Base-by-base conservation (phyloP, 345 rosid genomes). In the Eutrema heterophyllum region DNA sequence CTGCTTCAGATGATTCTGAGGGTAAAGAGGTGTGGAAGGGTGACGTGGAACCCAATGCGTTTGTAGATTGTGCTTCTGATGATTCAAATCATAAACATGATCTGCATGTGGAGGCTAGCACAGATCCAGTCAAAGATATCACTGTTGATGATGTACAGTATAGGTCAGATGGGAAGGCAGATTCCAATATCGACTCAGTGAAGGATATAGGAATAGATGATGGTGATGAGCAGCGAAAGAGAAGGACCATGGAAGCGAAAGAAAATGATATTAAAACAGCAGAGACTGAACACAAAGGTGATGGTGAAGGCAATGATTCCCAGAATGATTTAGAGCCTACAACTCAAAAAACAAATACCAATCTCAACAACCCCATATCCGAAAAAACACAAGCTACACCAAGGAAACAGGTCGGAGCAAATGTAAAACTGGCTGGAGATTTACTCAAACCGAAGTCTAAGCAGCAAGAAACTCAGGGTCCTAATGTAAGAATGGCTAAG, bases 131-230 rank as follows among this genome's bases (percentile, higher is more conserved):
- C 58, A 95, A 95, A 79, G 99, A 95, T 80, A 95, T 95, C 61
- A 84, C 87, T 45, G 90, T 95, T 52, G 99, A 90, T 85, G 98
- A 89, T 86, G 98, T 89, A 70, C 89, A 84, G 78, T 92, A 89
- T 80, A 81, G 78, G 62, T 73, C 86, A 14, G 83, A 84, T 65
- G 83, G 81, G 61, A 83, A 72, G 65, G 84, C 64, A 68, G 90
- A 82, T 79, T 64, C 84, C 67, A 83, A 72, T 79, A 68, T 79
- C 69, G 70, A 83, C 76, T 72, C 81, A 11, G 98, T 88, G 81
- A 95, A 92, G 83, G 97, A 95, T 83, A 95, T 95, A 75, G 75
- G 81, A 36, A 81, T 95, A 67, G 99, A 95, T 84, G 83, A 88
- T 83, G 92, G 78, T 73, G 80, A 82, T 78, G 60, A 71, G 56